phyloP scores from a whole-genome alignment of 1,284 basidiomycete species.

The Leccinum solheimii region DNA sequence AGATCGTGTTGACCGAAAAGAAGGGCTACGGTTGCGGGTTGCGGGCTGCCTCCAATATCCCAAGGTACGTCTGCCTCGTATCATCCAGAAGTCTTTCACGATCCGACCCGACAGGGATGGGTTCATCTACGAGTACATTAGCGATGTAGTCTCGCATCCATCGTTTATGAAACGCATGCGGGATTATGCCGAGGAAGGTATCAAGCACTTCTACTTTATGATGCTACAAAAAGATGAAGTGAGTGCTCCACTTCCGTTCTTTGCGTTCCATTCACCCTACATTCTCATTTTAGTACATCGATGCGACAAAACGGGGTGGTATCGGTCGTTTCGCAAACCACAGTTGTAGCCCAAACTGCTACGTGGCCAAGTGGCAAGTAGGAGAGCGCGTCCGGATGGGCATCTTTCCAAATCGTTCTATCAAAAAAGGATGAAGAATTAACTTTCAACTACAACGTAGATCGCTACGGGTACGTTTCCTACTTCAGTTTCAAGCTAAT shows the following conservation, averaged over 20 bases:
- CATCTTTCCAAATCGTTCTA: conserved; percentile 89
- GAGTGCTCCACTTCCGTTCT: conserved; percentile 25
- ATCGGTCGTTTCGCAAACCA: conserved; percentile 98
- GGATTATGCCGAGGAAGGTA: conserved; percentile 90
- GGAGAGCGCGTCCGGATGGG: conserved; percentile 94
- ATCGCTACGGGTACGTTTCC: conserved; percentile 89
- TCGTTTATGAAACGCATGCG: conserved; percentile 95
- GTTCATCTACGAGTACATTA: conserved; percentile 98
- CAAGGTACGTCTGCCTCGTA: conserved; percentile 58
- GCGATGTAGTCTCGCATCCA: conserved; percentile 89
- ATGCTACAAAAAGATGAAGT: conserved; percentile 98
- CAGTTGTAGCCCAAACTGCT: conserved; percentile 97
- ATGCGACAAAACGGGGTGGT: conserved; percentile 96
- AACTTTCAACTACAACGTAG: conserved; percentile 99
- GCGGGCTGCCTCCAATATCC: conserved; percentile 70
- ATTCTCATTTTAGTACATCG: conserved; percentile 73
- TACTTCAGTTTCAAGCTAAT: not conserved
- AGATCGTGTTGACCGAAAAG: conserved; percentile 92
- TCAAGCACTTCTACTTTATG: conserved; percentile 99
- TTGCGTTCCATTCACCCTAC: conserved; percentile 1
- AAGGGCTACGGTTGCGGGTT: conserved; percentile 97
- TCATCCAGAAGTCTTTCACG: conserved; percentile 5
- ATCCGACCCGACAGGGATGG: conserved; percentile 59
- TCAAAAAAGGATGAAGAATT: conserved; percentile 86
- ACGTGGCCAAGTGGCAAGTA: conserved; percentile 99